A percentile compares a stretch with the other conserved stretches of the same genome.
These are phyloP conservation scores for Geranium incanum DNA, from an alignment of 441 rosid species.

Conservation along the genomic window DNA sequence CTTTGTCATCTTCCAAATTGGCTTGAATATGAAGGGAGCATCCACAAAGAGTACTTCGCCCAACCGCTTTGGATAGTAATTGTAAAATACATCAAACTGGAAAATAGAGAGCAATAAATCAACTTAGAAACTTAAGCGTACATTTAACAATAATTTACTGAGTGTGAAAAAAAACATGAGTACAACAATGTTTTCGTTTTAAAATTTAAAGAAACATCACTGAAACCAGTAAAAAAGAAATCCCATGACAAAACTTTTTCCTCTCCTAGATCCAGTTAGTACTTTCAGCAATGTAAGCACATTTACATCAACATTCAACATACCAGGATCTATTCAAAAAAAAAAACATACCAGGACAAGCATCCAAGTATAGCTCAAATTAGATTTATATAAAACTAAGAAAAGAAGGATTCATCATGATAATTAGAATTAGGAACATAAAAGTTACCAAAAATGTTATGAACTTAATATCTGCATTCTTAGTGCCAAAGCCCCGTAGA, in stretches of 20 bases:
- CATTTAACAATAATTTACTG: slow-evolving; percentile 12
- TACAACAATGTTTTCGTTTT: neutral
- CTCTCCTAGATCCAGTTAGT: neutral
- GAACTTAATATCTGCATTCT: slow-evolving; percentile 72
- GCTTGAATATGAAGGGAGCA: slow-evolving; percentile 81
- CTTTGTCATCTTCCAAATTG: slow-evolving; percentile 76
- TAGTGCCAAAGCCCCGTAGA: slow-evolving; percentile 58
- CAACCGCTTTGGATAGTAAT: slow-evolving; percentile 82
- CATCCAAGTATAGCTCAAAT: neutral
- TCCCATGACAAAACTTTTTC: neutral
- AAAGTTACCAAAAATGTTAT: slow-evolving; percentile 65
- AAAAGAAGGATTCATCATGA: neutral
- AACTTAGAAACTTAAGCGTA: slow-evolving; percentile 12
- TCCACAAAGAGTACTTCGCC: slow-evolving; percentile 84
- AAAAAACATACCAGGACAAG: neutral
- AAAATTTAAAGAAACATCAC: neutral
- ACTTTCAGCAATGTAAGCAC: neutral
- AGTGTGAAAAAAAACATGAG: neutral
- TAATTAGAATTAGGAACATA: slow-evolving; percentile 9
- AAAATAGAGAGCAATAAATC: slow-evolving; percentile 18
- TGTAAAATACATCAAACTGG: slow-evolving; percentile 89
- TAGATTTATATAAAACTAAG: neutral
- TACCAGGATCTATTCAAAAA: too few relatives aligned
- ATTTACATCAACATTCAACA: slow-evolving; percentile 5
- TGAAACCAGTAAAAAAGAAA: neutral